Evolutionary conservation across 306 rosid species (phyloP).

Genomic region (Luffa acutangula): DNA sequence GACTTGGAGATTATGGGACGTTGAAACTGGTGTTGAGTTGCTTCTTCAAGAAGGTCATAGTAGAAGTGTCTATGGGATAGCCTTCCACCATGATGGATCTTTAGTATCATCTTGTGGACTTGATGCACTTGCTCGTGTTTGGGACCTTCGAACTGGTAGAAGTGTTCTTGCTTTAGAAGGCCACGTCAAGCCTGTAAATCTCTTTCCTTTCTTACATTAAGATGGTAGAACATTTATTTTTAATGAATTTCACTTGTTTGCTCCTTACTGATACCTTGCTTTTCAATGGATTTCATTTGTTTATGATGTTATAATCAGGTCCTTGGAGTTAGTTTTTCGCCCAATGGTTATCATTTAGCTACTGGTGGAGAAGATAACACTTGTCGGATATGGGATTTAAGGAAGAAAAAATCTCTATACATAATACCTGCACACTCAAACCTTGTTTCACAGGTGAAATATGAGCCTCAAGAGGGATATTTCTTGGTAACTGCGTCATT

Average conservation of each 20-base stretch:
- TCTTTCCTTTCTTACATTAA: not conserved
- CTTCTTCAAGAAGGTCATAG: conserved; percentile 98
- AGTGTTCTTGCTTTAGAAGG: conserved; percentile 92
- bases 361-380: conserved; percentile 88
- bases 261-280: not conserved
- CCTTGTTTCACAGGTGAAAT: conserved; percentile 82
- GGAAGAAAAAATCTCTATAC: conserved; percentile 79
- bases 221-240: not conserved
- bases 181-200: conserved; percentile 81
- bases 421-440: conserved; percentile 90
- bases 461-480: conserved; percentile 95
- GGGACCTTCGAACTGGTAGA: conserved; percentile 95
- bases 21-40: conserved; percentile 78
- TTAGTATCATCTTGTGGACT: conserved; percentile 85
- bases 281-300: not conserved
- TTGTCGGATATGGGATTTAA: conserved; percentile 87
- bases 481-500: conserved; percentile 83
- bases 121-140: conserved; percentile 81
- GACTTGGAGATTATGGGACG: conserved; percentile 97
- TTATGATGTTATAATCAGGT: conserved; percentile 33
- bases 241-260: not conserved
- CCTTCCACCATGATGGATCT: conserved; percentile 84
- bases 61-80: conserved; percentile 71
- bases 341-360: conserved; percentile 88
- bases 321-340: conserved; percentile 76